phyloP scores from a whole-genome alignment of 2,329 filamentous ascomycete species.

The Aspergillus sojae region DNA sequence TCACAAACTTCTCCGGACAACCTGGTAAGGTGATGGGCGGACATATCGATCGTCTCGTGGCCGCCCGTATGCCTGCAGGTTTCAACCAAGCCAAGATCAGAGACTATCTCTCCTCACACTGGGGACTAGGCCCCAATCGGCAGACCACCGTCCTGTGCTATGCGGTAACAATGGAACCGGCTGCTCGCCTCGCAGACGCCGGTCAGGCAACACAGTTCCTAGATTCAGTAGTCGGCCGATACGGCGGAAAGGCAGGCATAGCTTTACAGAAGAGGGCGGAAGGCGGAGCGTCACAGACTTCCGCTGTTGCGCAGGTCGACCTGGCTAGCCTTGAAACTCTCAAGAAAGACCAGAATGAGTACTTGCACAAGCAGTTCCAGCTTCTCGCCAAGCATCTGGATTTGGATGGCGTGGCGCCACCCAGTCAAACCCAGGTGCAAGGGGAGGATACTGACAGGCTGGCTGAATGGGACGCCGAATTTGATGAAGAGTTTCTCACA shows the following conservation, averaged over 20 bases:
- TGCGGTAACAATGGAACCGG: slow-evolving; percentile 68
- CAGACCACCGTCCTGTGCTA: background rate
- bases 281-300: background rate
- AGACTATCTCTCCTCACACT: slow-evolving; percentile 92
- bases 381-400: background rate
- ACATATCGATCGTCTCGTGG: slow-evolving; percentile 85
- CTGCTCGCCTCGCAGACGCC: slow-evolving; percentile 44
- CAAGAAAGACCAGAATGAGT: background rate
- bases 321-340: background rate
- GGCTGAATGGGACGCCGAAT: slow-evolving; percentile 18
- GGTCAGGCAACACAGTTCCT: slow-evolving; percentile 88
- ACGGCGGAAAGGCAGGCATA: background rate
- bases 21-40: slow-evolving; percentile 83
- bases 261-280: background rate
- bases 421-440: background rate
- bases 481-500: slow-evolving; percentile 7
- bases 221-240: slow-evolving; percentile 9
- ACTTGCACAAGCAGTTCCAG: background rate
- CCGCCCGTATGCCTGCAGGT: slow-evolving; percentile 98
- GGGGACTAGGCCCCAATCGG: slow-evolving; percentile 68
- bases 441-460: background rate
- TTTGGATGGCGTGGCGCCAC: background rate
- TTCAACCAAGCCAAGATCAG: slow-evolving; percentile 97
- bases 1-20: slow-evolving; percentile 99
- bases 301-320: background rate